Evolutionary conservation across 768 basidiomycete species (phyloP).

Genomic region (Pseudohyphozyma bogoriensis): DNA sequence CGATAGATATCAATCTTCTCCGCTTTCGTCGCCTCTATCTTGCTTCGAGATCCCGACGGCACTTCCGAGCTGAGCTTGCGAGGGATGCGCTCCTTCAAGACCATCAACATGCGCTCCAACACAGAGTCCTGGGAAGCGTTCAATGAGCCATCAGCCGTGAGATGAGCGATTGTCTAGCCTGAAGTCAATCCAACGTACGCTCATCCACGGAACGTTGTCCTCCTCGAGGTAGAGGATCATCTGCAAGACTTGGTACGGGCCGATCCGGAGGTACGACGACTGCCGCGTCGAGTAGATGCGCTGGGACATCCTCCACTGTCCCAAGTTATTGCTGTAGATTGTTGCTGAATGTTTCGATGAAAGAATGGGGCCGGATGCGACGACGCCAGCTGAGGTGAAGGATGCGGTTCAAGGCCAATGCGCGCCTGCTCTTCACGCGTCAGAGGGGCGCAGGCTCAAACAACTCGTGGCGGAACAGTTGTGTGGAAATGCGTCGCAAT

Average conservation of each 20-base stretch:
- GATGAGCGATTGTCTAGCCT: not conserved
- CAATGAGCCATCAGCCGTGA: not conserved
- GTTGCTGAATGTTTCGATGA: too few species aligned
- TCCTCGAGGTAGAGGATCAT: constrained; percentile 31
- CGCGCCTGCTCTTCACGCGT: too few species aligned
- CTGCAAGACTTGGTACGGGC: constrained; percentile 23
- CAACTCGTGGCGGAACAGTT: not conserved
- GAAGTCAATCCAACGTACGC: constrained; percentile 4
- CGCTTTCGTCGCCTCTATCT: constrained; percentile 10
- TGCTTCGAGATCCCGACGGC: not conserved
- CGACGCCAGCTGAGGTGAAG: too few species aligned
- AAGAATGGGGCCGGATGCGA: too few species aligned
- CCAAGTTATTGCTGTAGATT: too few species aligned
- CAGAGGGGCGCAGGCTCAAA: too few species aligned
- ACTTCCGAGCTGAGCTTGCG: constrained; percentile 19
- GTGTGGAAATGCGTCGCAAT: not conserved
- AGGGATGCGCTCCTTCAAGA: constrained; percentile 27
- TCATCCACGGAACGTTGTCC: constrained; percentile 23
- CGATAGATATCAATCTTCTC: constrained; percentile 32
- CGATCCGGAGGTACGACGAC: constrained; percentile 30
- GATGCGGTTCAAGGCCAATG: too few species aligned
- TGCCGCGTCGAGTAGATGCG: constrained; percentile 13
- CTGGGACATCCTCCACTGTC: too few species aligned
- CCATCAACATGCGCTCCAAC: constrained; percentile 29
- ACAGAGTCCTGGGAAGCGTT: constrained; percentile 8